Evolutionary conservation across 495 filamentous ascomycete species (phyloP).

Genomic region (Xylaria curta): DNA sequence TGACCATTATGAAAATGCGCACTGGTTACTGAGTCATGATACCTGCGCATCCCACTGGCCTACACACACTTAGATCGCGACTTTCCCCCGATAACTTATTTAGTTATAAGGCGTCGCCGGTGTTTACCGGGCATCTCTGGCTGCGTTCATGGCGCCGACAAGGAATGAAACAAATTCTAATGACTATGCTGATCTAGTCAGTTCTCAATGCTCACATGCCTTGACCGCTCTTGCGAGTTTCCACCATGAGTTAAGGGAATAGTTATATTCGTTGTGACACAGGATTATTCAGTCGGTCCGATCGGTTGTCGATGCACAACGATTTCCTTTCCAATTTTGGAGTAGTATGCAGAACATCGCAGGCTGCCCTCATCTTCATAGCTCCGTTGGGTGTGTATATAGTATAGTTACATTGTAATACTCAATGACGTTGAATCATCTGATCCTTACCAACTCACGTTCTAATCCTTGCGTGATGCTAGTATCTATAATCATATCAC

Average conservation of each 20-base stretch:
- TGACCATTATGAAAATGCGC: neutral
- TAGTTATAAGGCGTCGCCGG: neutral
- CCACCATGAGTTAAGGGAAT: neutral
- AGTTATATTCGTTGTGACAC: slow-evolving; percentile 2
- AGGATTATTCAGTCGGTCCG: slow-evolving; percentile 16
- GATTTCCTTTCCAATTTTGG: slow-evolving; percentile 6
- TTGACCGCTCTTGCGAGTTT: neutral
- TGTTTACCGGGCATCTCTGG: neutral
- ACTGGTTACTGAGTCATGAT: neutral
- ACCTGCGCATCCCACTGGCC: neutral
- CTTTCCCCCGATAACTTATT: neutral
- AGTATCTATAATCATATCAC: neutral
- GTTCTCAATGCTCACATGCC: neutral
- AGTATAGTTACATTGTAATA: neutral
- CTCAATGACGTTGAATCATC: neutral
- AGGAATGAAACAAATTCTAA: too few species aligned
- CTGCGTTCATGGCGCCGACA: neutral
- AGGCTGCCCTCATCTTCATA: neutral
- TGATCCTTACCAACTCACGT: neutral
- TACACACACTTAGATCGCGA: neutral
- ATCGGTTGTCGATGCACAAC: slow-evolving; percentile 8
- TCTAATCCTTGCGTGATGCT: neutral
- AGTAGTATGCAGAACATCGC: neutral
- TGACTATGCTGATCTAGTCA: neutral
- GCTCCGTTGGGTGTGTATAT: neutral